phyloP scores from a whole-genome alignment of 2,329 filamentous ascomycete genomes.

The Clarireedia homoeocarpa region DNA sequence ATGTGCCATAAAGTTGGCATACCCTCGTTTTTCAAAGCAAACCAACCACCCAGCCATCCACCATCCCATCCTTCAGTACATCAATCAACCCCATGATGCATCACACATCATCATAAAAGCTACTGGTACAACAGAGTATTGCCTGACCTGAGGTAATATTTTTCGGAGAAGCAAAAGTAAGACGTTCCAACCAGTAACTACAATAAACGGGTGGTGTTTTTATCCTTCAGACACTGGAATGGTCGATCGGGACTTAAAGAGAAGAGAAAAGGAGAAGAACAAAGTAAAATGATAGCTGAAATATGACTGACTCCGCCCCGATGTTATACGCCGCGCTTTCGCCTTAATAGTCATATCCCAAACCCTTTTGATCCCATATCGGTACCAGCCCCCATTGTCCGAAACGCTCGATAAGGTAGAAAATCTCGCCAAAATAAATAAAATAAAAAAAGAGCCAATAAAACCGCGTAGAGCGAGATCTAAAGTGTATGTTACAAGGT shows the following conservation, averaged over 20 bases:
- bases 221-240: neutral
- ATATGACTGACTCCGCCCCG: conserved; percentile 1
- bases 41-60: neutral
- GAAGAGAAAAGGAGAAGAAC: neutral
- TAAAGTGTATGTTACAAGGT: conserved; percentile 33
- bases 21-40: neutral
- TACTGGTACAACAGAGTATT: conserved; percentile 6
- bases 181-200: neutral
- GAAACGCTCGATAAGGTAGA: conserved; percentile 16
- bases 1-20: neutral
- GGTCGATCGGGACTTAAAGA: neutral
- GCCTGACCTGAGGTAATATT: neutral
- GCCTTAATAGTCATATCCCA: conserved; percentile 12
- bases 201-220: neutral
- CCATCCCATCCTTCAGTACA: neutral
- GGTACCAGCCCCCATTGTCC: conserved; percentile 10
- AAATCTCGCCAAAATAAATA: conserved; percentile 19
- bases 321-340: conserved; percentile 7
- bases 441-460: conserved; percentile 16
- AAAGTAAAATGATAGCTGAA: conserved; percentile 1
- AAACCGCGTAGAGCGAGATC: conserved; percentile 19
- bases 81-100: neutral
- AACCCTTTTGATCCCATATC: conserved; percentile 20
- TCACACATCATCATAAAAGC: conserved; percentile 3
- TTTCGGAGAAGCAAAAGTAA: neutral